Evolutionary conservation across 352 stramenopile species (phyloP).

Genomic region (Pythium folliculosum): DNA sequence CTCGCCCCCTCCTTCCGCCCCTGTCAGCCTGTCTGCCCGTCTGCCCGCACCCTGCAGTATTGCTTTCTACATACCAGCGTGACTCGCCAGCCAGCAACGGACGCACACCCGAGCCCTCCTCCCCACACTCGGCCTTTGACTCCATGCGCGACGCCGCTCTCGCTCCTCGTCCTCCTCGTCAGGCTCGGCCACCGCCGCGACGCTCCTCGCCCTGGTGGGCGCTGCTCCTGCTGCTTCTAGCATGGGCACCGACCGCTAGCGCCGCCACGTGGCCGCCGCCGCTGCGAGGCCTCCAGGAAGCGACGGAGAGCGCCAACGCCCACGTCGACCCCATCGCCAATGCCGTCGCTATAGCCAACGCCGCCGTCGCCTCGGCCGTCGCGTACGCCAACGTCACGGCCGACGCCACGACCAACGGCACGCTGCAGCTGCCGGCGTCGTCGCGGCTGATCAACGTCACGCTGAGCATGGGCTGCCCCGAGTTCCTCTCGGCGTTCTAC

Average conservation of each 20-base stretch:
- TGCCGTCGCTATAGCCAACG: no score
- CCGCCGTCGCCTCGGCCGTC: no score
- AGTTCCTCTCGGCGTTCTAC: constrained; percentile 50
- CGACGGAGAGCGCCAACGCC: no score
- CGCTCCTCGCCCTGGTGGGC: not conserved
- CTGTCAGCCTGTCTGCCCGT: not conserved
- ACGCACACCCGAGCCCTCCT: no score
- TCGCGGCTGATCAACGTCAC: constrained; percentile 6
- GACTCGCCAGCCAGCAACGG: not conserved
- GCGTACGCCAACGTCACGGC: not conserved
- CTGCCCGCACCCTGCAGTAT: not conserved
- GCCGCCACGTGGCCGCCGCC: no score
- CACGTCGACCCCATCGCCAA: no score
- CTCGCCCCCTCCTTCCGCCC: no score
- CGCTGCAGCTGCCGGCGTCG: constrained; percentile 1
- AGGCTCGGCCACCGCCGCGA: not conserved
- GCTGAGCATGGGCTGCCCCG: constrained; percentile 46
- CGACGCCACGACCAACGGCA: not conserved
- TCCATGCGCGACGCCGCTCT: not conserved
- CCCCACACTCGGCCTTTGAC: not conserved
- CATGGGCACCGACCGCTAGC: not conserved
- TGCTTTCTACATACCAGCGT: not conserved
- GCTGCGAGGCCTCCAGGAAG: not conserved
- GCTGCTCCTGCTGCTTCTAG: not conserved
- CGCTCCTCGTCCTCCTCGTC: not conserved